Evolutionary conservation across 1,139 yeast genomes (phyloP).

Genomic region (Suhomyces chickasaworum): DNA sequence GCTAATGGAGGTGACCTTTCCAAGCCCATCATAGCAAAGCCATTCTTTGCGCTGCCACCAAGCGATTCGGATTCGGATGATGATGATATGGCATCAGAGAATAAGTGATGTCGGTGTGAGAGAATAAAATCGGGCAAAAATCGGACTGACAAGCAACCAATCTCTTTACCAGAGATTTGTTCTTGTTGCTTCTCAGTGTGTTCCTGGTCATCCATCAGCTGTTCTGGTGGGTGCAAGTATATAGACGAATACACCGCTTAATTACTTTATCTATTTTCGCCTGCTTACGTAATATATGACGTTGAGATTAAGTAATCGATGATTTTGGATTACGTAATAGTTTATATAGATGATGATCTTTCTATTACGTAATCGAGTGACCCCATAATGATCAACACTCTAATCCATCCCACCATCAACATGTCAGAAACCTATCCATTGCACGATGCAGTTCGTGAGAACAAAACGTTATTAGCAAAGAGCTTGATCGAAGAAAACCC

Average conservation of each 20-base stretch:
- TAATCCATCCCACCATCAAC: neutral
- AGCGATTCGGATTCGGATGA: slow-evolving; percentile 37
- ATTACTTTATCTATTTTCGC: too few relatives aligned
- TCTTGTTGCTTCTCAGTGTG: neutral
- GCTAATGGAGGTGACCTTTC: slow-evolving; percentile 9
- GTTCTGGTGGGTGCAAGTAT: neutral
- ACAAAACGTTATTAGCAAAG: slow-evolving; percentile 51
- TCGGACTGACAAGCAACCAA: neutral
- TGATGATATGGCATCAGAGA: neutral
- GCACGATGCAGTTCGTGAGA: slow-evolving; percentile 63
- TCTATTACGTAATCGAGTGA: neutral
- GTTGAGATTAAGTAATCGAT: too few relatives aligned
- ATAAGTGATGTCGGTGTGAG: neutral
- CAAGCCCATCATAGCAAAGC: slow-evolving; percentile 40
- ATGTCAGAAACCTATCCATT: slow-evolving; percentile 29
- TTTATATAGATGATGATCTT: too few relatives aligned
- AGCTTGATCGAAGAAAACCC: slow-evolving; percentile 53
- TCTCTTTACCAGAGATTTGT: neutral
- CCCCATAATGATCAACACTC: neutral
- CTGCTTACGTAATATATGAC: neutral
- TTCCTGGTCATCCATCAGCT: neutral
- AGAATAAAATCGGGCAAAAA: neutral
- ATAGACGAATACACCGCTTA: neutral
- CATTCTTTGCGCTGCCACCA: slow-evolving; percentile 45
- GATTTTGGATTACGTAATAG: too few relatives aligned